These are phyloP conservation scores for Cyclotella choctawhatcheeana DNA, from an alignment of 108 stramenopile genomes.

Conservation along the genomic window DNA sequence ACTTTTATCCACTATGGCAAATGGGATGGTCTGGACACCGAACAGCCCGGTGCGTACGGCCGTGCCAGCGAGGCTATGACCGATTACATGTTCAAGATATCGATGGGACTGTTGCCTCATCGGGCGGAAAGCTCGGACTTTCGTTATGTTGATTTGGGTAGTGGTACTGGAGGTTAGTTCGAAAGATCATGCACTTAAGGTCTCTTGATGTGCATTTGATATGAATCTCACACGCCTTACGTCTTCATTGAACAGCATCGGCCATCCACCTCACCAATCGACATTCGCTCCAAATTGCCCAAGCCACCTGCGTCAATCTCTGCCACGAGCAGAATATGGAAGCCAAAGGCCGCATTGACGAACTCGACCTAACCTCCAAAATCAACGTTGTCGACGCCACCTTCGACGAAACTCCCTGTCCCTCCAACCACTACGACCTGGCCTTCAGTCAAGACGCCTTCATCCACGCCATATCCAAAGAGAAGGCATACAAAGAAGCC, in stretches of 20 bases:
- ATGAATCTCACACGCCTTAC: too few relatives aligned
- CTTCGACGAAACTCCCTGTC: slow-evolving; percentile 46
- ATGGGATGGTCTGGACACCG: slow-evolving; percentile 46
- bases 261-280: slow-evolving; percentile 29
- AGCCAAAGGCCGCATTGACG: slow-evolving; percentile 41
- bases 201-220: background rate
- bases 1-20: slow-evolving; percentile 53
- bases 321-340: slow-evolving; percentile 60
- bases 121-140: slow-evolving; percentile 21
- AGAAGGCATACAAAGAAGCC: slow-evolving; percentile 53
- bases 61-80: slow-evolving; percentile 51
- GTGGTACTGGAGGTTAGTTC: slow-evolving; percentile 45
- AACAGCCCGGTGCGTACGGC: slow-evolving; percentile 42
- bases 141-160: slow-evolving; percentile 50
- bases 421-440: slow-evolving; percentile 52
- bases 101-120: slow-evolving; percentile 31
- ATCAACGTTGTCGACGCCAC: slow-evolving; percentile 43
- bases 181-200: background rate
- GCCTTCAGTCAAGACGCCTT: slow-evolving; percentile 68
- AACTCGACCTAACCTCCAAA: slow-evolving; percentile 36
- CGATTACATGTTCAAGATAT: slow-evolving; percentile 47
- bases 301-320: slow-evolving; percentile 57
- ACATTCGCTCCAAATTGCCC: slow-evolving; percentile 8
- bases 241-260: slow-evolving; percentile 12
- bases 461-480: slow-evolving; percentile 58